Evolutionary conservation across 768 basidiomycete species (phyloP), one percentile per base, ranked within the genome.

Genomic region (Xanthoconium purpureum): DNA sequence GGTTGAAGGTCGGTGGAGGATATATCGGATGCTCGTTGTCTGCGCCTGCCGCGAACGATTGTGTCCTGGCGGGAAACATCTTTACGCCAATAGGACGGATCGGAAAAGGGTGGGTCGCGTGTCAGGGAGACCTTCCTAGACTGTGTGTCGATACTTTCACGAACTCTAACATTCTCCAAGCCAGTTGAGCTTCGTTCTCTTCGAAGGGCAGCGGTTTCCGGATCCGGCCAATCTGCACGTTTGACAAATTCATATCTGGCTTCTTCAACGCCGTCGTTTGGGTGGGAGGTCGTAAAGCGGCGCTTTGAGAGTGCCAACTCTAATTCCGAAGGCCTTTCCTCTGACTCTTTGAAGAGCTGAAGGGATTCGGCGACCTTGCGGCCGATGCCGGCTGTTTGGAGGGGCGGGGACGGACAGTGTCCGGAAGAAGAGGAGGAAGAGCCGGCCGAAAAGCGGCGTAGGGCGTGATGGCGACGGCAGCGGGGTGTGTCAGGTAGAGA

Each of bases 331-430:
- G 71, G 67, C 30, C 72, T 64, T 45, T 75, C 70, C 53, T 77
- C 77, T 20, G 88, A 85, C 73, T 90, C 88, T 64, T 87, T 91
- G 78, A 93, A 93, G 12, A 93, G 78, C 62, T 91, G 85, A 12
- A 93, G 77, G 6, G 86, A 84, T 12, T 87, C 89, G 2, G 91
- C 91, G 33, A 93, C 90, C 69, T 93, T 93, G 62, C 91, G 84
- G 32, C 89, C 86, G 47, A 85, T 88, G 18, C 84, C 84, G 2
- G 66, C 38, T 7, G 57, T 61, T n/a, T 55, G 46, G 24, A 59
- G 55, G 29, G 63, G 48, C 13, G 56, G 64, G 30, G 58, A 54
- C 0, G 50, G 35, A 32, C 24, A 29, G 5, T 18, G 52, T 3
- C 35, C 54, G 57, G 53, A 51, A 2, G 57, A 62, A 0, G 62